Percentiles rank a stretch among this genome's conserved stretches.
Conservation (phyloP, 2,329 filamentous ascomycete genomes). For the Penicillium palitans region DNA sequence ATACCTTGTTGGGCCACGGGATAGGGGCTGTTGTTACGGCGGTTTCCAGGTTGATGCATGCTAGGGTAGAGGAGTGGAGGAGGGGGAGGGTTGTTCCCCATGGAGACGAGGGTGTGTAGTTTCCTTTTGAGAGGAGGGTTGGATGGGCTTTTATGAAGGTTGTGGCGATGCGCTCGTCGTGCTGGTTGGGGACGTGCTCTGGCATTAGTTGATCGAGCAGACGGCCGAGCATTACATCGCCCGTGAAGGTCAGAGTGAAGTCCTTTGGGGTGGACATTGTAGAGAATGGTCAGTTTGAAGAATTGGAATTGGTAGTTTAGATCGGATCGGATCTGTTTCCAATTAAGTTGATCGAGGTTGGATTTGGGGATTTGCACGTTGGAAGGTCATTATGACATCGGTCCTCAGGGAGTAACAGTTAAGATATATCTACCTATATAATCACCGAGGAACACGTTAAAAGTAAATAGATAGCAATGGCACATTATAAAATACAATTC, state of each 20-base stretch:
- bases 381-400: slow-evolving; percentile 3
- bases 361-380: not conserved
- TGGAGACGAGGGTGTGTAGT: slow-evolving; percentile 24
- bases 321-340: not conserved
- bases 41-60: slow-evolving; percentile 45
- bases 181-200: slow-evolving; percentile 32
- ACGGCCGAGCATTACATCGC: slow-evolving; percentile 47
- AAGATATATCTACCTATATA: too few relatives aligned
- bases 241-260: slow-evolving; percentile 36
- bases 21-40: slow-evolving; percentile 33
- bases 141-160: slow-evolving; percentile 23
- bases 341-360: not conserved
- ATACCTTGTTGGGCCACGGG: slow-evolving; percentile 42
- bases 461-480: not conserved
- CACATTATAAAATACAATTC: slow-evolving; percentile 13
- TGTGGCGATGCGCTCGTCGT: slow-evolving; percentile 25
- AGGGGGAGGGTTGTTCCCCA: slow-evolving; percentile 40
- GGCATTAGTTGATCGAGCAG: slow-evolving; percentile 44
- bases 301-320: not conserved
- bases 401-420: not conserved
- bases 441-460: not conserved
- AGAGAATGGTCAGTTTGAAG: not conserved
- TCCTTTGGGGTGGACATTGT: slow-evolving; percentile 6
- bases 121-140: slow-evolving; percentile 14
- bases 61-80: slow-evolving; percentile 35